A percentile compares a stretch with the other conserved stretches of the same genome.
phyloP scores from a whole-genome alignment of 2,329 filamentous ascomycete species.

The Trichoderma sp. region DNA sequence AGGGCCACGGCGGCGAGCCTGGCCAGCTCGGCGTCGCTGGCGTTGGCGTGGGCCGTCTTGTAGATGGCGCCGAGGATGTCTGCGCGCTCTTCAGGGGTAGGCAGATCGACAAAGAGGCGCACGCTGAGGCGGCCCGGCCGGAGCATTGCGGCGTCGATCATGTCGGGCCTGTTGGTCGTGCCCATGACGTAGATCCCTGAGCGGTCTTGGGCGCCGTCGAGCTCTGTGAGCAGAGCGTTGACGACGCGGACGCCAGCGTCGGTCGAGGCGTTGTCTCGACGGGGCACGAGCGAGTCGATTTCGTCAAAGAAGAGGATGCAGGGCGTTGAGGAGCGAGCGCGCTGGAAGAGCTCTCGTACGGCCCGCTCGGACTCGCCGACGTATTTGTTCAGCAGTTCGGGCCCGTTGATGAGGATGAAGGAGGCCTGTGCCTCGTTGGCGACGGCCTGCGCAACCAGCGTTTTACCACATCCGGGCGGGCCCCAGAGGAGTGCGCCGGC shows the following conservation, averaged over 20 bases:
- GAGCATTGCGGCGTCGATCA: slow-evolving; percentile 94
- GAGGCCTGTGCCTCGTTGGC: slow-evolving; percentile 95
- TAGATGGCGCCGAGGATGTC: slow-evolving; percentile 78
- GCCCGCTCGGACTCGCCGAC: slow-evolving; percentile 95
- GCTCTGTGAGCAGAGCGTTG: slow-evolving; percentile 90
- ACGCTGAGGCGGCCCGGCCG: slow-evolving; percentile 87
- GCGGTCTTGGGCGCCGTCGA: slow-evolving; percentile 80
- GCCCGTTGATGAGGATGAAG: slow-evolving; percentile 97
- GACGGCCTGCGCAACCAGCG: slow-evolving; percentile 91
- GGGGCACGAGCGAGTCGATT: slow-evolving; percentile 87
- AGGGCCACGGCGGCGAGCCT: slow-evolving; percentile 66
- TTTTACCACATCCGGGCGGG: slow-evolving; percentile 95
- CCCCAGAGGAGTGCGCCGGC: slow-evolving; percentile 94
- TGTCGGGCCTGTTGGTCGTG: slow-evolving; percentile 92
- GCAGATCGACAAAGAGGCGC: slow-evolving; percentile 85
- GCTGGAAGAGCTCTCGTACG: slow-evolving; percentile 86
- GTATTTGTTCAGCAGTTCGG: slow-evolving; percentile 95
- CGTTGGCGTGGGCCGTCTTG: slow-evolving; percentile 44
- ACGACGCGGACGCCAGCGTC: slow-evolving; percentile 89
- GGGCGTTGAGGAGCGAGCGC: slow-evolving; percentile 81
- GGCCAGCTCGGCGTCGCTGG: slow-evolving; percentile 49
- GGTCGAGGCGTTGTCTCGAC: slow-evolving; percentile 73
- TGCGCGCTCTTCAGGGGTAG: slow-evolving; percentile 74
- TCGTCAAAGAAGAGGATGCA: slow-evolving; percentile 99
- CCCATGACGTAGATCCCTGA: slow-evolving; percentile 91